These are phyloP conservation scores for Scutellaria barbata DNA, from an alignment of 257 asterid genomes.

Conservation along the genomic window DNA sequence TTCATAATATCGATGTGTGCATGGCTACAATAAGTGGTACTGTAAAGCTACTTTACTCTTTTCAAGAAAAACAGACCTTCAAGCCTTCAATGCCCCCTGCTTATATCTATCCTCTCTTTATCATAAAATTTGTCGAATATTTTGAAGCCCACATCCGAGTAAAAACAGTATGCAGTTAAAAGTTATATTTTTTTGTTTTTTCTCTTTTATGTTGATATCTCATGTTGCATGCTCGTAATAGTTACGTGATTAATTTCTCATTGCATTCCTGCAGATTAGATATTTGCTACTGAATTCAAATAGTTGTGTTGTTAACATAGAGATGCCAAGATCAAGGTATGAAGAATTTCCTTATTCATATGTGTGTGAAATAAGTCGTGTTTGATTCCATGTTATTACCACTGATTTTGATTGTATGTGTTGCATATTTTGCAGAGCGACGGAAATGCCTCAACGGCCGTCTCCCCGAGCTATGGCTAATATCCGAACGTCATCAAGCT, in stretches of 20 bases:
- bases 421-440: slow-evolving; percentile 42
- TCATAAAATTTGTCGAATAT: background rate
- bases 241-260: slow-evolving; percentile 13
- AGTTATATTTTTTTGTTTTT: too few relatives aligned
- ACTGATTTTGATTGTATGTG: slow-evolving; percentile 18
- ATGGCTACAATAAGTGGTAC: slow-evolving; percentile 42
- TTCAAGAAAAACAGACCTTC: slow-evolving; percentile 37
- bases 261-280: slow-evolving; percentile 37
- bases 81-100: slow-evolving; percentile 28
- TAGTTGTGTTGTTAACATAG: background rate
- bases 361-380: background rate
- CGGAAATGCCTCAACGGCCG: slow-evolving; percentile 74
- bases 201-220: too few relatives aligned
- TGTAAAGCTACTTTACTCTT: slow-evolving; percentile 39
- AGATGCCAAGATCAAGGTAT: slow-evolving; percentile 86
- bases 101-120: slow-evolving; percentile 12
- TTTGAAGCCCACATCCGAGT: too few relatives aligned
- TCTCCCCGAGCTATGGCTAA: slow-evolving; percentile 62
- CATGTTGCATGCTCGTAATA: background rate
- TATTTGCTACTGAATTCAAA: background rate
- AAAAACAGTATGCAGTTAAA: too few relatives aligned
- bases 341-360: slow-evolving; percentile 10
- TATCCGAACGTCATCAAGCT: slow-evolving; percentile 68
- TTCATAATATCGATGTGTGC: slow-evolving; percentile 47
- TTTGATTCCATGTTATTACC: background rate